Evolutionary conservation across 495 filamentous ascomycete genomes (phyloP).

Genomic region (Trichoderma virens): DNA sequence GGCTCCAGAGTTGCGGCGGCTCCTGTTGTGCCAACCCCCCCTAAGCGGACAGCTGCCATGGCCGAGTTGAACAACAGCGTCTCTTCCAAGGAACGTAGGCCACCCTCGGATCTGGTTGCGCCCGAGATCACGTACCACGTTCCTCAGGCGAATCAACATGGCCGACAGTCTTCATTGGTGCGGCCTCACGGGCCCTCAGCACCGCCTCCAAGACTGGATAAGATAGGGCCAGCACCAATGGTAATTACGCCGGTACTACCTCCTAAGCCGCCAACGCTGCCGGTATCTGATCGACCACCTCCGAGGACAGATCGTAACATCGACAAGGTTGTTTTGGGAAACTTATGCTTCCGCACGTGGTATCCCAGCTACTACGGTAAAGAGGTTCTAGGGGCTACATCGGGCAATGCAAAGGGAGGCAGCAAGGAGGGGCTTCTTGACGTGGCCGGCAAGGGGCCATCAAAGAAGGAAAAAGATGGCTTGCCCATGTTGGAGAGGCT

Average conservation of each 20-base stretch:
- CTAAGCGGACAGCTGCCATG: background rate
- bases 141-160: background rate
- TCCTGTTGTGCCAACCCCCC: background rate
- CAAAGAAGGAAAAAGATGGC: slow-evolving; percentile 29
- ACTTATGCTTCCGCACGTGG: slow-evolving; percentile 67
- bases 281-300: slow-evolving; percentile 4
- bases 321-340: slow-evolving; percentile 66
- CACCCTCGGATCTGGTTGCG: slow-evolving; percentile 6
- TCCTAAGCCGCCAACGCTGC: slow-evolving; percentile 3
- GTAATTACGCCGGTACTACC: slow-evolving; percentile 7
- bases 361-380: slow-evolving; percentile 73
- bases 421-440: slow-evolving; percentile 17
- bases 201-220: slow-evolving; percentile 2
- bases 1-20: background rate
- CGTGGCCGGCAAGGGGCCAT: slow-evolving; percentile 17
- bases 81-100: slow-evolving; percentile 1
- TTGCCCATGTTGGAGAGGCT: slow-evolving; percentile 49
- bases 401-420: slow-evolving; percentile 14
- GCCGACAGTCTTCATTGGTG: background rate
- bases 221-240: background rate
- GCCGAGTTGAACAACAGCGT: background rate
- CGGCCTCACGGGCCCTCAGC: slow-evolving; percentile 9
- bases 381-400: slow-evolving; percentile 53
- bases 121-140: slow-evolving; percentile 11
- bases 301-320: slow-evolving; percentile 51